Evolutionary conservation across 495 filamentous ascomycete species (phyloP).

Genomic region (Podospora pseudocomata): DNA sequence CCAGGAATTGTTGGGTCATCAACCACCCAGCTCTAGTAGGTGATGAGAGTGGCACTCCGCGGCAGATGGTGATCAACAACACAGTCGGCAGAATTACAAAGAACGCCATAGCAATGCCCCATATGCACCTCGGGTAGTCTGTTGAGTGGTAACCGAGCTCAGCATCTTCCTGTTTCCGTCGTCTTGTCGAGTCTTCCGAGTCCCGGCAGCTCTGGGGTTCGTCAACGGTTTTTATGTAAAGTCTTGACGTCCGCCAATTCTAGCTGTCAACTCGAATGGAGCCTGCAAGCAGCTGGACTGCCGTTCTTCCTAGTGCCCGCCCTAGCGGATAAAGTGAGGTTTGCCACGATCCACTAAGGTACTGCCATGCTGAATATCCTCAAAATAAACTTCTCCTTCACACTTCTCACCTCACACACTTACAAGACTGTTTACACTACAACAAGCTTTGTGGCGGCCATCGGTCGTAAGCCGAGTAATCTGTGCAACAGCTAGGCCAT

Average conservation of each 20-base stretch:
- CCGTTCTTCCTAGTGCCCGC: conserved; percentile 11
- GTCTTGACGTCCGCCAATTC: not conserved
- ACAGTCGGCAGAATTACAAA: not conserved
- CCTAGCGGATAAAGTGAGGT: conserved; percentile 9
- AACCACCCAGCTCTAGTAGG: not conserved
- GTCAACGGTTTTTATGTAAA: not conserved
- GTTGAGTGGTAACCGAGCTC: not conserved
- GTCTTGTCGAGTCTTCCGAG: not conserved
- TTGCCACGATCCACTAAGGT: not conserved
- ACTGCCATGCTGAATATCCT: too few species aligned
- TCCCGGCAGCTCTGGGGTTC: not conserved
- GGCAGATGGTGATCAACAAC: not conserved
- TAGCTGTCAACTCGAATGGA: not conserved
- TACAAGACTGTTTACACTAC: not conserved
- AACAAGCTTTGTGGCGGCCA: conserved; percentile 27
- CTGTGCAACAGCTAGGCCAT: conserved; percentile 1
- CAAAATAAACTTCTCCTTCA: not conserved
- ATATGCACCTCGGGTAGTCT: not conserved
- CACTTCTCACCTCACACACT: not conserved
- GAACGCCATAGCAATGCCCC: not conserved
- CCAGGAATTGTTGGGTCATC: not conserved
- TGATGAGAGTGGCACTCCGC: too few species aligned
- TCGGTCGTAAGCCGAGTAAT: not conserved
- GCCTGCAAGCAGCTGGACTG: conserved; percentile 6
- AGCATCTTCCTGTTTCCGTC: not conserved